Conservation (phyloP, 495 filamentous ascomycete species). For the Xylaria sp. region DNA sequence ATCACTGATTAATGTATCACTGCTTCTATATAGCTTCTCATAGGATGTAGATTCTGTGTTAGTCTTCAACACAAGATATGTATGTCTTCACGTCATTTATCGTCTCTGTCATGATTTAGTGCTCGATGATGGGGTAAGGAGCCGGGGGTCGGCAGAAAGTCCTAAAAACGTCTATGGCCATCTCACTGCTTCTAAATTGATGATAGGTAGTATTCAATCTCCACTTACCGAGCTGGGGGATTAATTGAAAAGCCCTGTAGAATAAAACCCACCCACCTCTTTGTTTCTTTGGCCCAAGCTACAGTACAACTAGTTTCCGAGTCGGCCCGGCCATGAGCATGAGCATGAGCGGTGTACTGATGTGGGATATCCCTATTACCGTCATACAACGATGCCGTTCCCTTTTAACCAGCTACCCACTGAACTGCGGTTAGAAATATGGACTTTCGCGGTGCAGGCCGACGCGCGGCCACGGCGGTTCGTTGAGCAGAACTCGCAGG, state of each 20-base stretch:
- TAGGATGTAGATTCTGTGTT: background rate
- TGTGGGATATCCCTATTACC: background rate
- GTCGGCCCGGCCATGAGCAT: background rate
- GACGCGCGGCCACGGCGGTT: conserved; percentile 13
- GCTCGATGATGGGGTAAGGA: background rate
- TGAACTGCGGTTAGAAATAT: conserved; percentile 52
- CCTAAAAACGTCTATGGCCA: background rate
- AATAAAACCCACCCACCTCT: background rate
- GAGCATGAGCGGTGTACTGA: background rate
- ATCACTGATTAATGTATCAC: conserved; percentile 3
- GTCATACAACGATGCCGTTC: conserved; percentile 33
- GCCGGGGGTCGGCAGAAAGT: background rate
- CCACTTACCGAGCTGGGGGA: conserved; percentile 5
- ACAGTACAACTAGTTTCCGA: background rate
- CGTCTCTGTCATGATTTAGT: background rate
- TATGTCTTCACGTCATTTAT: conserved; percentile 1
- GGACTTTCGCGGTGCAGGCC: conserved; percentile 29
- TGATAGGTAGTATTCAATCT: background rate
- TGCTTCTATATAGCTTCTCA: conserved; percentile 14
- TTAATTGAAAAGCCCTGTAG: background rate
- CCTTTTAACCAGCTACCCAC: conserved; percentile 46
- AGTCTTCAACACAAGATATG: conserved; percentile 1
- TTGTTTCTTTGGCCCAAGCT: background rate
- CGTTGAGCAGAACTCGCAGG: conserved; percentile 18
- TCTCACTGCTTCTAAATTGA: background rate